These are phyloP conservation scores for Neohortaea acidophila DNA, from an alignment of 495 filamentous ascomycete species.

Conservation along the genomic window DNA sequence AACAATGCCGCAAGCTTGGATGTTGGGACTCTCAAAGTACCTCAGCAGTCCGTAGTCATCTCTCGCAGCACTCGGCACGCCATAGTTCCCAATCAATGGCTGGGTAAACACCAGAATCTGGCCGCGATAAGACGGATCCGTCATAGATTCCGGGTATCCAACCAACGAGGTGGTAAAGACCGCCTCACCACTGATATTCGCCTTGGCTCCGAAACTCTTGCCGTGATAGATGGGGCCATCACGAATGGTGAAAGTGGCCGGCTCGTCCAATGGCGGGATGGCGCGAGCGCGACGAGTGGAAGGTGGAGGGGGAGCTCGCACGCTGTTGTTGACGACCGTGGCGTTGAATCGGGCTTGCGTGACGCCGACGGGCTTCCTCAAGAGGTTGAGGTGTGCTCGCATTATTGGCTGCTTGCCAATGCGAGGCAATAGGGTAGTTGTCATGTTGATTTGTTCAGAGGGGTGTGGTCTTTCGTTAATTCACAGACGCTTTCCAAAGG, in stretches of 20 bases:
- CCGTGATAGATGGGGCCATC: constrained; percentile 88
- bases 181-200: constrained; percentile 84
- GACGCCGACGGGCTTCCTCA: no score
- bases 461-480: constrained; percentile 38
- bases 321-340: constrained; percentile 51
- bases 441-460: constrained; percentile 25
- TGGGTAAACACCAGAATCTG: constrained; percentile 98
- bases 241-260: constrained; percentile 88
- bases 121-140: constrained; percentile 95
- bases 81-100: constrained; percentile 98
- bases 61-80: constrained; percentile 63
- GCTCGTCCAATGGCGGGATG: constrained; percentile 46
- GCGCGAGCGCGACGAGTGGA: constrained; percentile 30
- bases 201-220: constrained; percentile 80
- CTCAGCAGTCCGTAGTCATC: constrained; percentile 67
- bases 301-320: constrained; percentile 44
- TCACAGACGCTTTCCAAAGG: constrained; percentile 88
- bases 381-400: constrained; percentile 37
- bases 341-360: constrained; percentile 49
- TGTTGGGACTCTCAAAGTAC: constrained; percentile 92
- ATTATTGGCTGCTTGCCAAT: constrained; percentile 43
- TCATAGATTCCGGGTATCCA: constrained; percentile 95
- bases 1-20: constrained; percentile 89
- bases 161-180: constrained; percentile 90
- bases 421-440: constrained; percentile 38